phyloP scores from a whole-genome alignment of 2,329 filamentous ascomycete genomes.

The Cercospora janseana region DNA sequence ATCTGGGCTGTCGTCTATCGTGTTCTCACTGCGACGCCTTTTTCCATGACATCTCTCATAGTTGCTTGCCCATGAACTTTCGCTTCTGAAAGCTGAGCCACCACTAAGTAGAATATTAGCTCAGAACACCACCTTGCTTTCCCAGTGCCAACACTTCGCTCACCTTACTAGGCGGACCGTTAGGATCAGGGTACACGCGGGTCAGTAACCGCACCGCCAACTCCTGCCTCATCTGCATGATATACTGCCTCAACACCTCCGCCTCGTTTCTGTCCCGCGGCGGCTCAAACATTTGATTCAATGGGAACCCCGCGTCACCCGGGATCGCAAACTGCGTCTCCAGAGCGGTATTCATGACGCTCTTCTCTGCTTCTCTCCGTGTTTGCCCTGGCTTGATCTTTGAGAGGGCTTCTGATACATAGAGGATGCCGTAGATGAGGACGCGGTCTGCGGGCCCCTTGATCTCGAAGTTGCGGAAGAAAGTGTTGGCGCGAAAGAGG shows the following conservation, averaged over 20 bases:
- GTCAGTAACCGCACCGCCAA: slow-evolving; percentile 77
- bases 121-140: background rate
- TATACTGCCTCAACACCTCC: slow-evolving; percentile 82
- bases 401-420: slow-evolving; percentile 82
- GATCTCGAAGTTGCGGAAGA: slow-evolving; percentile 99
- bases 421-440: slow-evolving; percentile 94
- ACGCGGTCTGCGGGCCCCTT: slow-evolving; percentile 92
- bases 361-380: slow-evolving; percentile 67
- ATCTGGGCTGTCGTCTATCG: too few species aligned
- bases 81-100: slow-evolving; percentile 99
- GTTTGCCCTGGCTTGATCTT: slow-evolving; percentile 78
- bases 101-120: slow-evolving; percentile 67
- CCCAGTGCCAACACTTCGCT: slow-evolving; percentile 19
- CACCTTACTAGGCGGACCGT: slow-evolving; percentile 62
- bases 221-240: slow-evolving; percentile 91
- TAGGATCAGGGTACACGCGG: slow-evolving; percentile 77
- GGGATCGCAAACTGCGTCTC: slow-evolving; percentile 92
- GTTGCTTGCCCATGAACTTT: slow-evolving; percentile 95
- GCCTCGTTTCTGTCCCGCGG: slow-evolving; percentile 84
- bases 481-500: slow-evolving; percentile 95
- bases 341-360: slow-evolving; percentile 84
- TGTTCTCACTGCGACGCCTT: too few species aligned
- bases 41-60: slow-evolving; percentile 30
- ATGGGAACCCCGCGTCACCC: slow-evolving; percentile 85
- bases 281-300: slow-evolving; percentile 95